phyloP scores from a whole-genome alignment of 371 early-diverging fungal genomes.

The Actinomortierella ambigua region DNA sequence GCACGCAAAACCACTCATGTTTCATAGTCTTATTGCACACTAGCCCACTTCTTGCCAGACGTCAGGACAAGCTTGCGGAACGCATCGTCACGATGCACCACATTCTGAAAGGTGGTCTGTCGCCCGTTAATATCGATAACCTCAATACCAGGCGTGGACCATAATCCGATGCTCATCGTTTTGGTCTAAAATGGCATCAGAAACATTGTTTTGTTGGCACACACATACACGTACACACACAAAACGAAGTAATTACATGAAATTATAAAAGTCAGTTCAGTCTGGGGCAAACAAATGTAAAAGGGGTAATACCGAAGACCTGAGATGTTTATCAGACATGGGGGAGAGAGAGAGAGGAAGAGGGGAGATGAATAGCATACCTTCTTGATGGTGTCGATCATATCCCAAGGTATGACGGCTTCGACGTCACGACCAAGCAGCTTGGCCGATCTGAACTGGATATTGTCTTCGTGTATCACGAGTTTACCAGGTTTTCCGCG shows the following conservation, averaged over 20 bases:
- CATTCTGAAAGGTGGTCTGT: slow-evolving; percentile 32
- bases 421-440: slow-evolving; percentile 36
- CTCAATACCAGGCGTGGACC: slow-evolving; percentile 44
- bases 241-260: background rate
- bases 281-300: too few species aligned
- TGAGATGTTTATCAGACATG: background rate
- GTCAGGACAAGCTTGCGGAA: slow-evolving; percentile 36
- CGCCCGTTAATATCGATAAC: slow-evolving; percentile 34
- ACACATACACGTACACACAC: too few species aligned
- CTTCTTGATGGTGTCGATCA: slow-evolving; percentile 39
- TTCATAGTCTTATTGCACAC: slow-evolving; percentile 22
- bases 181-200: slow-evolving; percentile 22
- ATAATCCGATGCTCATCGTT: slow-evolving; percentile 34
- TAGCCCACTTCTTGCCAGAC: slow-evolving; percentile 42
- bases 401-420: slow-evolving; percentile 22
- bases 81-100: slow-evolving; percentile 39
- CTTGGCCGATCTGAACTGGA: slow-evolving; percentile 33
- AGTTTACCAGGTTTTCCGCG: slow-evolving; percentile 43
- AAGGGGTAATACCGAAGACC: too few species aligned
- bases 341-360: background rate
- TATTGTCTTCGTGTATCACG: slow-evolving; percentile 31
- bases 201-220: too few species aligned
- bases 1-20: too few species aligned
- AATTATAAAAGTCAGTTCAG: background rate
- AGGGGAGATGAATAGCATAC: too few species aligned